Evolutionary conservation across 163 green algal species (phyloP).

Genomic region (Scenedesmus sp.): DNA sequence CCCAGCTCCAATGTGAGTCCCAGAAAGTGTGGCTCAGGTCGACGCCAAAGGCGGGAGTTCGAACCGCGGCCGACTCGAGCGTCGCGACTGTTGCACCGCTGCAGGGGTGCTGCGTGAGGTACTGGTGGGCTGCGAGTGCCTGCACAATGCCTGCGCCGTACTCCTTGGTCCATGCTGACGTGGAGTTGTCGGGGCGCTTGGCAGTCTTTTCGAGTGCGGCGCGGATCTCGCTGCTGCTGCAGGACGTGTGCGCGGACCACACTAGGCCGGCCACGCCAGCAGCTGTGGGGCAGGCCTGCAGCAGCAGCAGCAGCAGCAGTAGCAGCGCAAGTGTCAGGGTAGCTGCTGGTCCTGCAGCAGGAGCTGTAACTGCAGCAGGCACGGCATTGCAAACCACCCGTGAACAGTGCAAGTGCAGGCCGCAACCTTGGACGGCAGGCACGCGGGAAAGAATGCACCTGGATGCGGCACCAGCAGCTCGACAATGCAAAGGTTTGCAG

Average conservation of each 20-base stretch:
- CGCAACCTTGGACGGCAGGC: too few species aligned
- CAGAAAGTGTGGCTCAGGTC: neutral
- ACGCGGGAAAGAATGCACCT: too few species aligned
- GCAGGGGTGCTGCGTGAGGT: neutral
- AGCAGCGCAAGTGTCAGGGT: neutral
- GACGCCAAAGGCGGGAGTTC: neutral
- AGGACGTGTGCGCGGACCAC: conserved; percentile 19
- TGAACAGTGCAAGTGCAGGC: too few species aligned
- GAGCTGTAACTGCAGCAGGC: neutral
- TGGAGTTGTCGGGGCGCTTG: neutral
- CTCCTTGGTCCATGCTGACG: neutral
- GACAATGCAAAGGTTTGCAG: too few species aligned
- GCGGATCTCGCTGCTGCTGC: neutral
- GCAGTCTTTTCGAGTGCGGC: conserved; percentile 13
- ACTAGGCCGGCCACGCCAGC: conserved; percentile 26
- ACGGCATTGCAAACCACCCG: too few species aligned
- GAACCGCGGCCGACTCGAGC: neutral
- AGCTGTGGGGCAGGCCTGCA: conserved; percentile 21
- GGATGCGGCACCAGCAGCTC: too few species aligned
- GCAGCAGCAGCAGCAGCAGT: neutral
- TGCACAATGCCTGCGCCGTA: conserved; percentile 6
- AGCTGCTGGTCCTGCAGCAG: neutral
- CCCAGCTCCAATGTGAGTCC: neutral
- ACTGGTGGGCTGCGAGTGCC: conserved; percentile 19
- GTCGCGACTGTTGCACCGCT: neutral